These are phyloP conservation scores for Lasiosphaeriaceae sp. DNA, from an alignment of 495 filamentous ascomycete genomes.

Conservation along the genomic window DNA sequence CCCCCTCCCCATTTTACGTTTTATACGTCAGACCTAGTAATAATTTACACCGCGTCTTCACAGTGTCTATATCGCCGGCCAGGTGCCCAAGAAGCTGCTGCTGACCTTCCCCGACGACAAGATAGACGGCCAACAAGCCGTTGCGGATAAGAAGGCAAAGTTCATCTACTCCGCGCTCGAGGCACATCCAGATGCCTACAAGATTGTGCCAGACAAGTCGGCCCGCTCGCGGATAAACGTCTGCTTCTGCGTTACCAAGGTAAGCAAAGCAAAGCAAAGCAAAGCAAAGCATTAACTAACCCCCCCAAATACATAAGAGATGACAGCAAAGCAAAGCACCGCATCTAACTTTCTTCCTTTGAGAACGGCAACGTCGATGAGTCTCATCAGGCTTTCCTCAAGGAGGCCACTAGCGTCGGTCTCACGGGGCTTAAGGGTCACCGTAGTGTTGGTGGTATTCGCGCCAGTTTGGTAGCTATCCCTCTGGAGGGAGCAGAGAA, in stretches of 20 bases:
- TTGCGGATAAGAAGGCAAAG: conserved; percentile 67
- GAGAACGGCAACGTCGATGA: conserved; percentile 55
- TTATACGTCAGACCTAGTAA: too few species aligned
- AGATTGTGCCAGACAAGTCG: conserved; percentile 66
- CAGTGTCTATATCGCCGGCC: conserved; percentile 78
- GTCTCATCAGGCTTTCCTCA: conserved; percentile 72
- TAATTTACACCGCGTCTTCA: too few species aligned
- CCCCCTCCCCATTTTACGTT: not conserved
- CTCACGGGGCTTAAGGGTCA: conserved; percentile 78
- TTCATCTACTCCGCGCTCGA: conserved; percentile 74
- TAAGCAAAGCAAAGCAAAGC: too few species aligned
- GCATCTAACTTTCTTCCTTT: not conserved
- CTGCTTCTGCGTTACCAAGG: conserved; percentile 70
- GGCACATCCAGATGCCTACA: conserved; percentile 62
- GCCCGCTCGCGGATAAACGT: conserved; percentile 87
- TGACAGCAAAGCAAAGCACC: too few species aligned
- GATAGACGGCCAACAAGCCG: conserved; percentile 64
- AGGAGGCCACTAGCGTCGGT: conserved; percentile 58
- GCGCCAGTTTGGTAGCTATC: conserved; percentile 62
- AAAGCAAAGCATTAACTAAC: too few species aligned
- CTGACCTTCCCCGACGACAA: conserved; percentile 55
- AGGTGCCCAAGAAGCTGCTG: conserved; percentile 71
- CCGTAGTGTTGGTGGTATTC: conserved; percentile 70
- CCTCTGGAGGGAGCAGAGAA: conserved; percentile 54
- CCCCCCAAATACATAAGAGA: too few species aligned